Conservation (phyloP, 352 stramenopile species). For the Nothophytophthora sp. region DNA sequence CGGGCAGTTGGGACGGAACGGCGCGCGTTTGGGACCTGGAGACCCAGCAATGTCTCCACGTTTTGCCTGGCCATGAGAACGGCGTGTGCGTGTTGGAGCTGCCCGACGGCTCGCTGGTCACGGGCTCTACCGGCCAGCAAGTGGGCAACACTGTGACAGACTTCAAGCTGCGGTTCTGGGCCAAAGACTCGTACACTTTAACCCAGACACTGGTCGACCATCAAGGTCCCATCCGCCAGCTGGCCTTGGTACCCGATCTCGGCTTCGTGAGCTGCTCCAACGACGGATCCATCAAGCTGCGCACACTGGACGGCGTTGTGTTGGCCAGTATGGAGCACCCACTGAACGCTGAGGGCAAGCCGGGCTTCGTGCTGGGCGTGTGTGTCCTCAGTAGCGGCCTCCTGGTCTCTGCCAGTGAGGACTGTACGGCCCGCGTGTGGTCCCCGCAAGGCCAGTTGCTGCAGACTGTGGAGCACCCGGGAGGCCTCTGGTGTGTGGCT, state of each 20-base stretch:
- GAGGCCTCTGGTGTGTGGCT: constrained; percentile 85
- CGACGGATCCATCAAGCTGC: constrained; percentile 74
- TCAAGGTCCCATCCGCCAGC: constrained; percentile 68
- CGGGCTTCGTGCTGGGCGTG: constrained; percentile 79
- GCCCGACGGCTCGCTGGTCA: constrained; percentile 63
- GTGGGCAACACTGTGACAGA: constrained; percentile 77
- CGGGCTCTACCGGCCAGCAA: constrained; percentile 75
- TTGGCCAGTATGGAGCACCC: constrained; percentile 72
- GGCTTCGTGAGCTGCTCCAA: constrained; percentile 88
- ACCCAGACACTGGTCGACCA: constrained; percentile 65
- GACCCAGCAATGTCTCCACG: constrained; percentile 50
- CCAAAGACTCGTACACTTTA: constrained; percentile 44
- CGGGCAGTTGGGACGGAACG: constrained; percentile 85
- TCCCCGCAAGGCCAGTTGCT: constrained; percentile 45
- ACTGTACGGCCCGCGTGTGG: constrained; percentile 84
- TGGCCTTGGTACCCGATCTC: constrained; percentile 61
- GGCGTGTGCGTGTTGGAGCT: constrained; percentile 79
- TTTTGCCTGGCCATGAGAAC: constrained; percentile 76
- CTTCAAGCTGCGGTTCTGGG: constrained; percentile 82
- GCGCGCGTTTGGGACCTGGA: constrained; percentile 71
- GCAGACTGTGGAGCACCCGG: constrained; percentile 85
- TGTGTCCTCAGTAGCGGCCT: constrained; percentile 52
- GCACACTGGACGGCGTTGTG: constrained; percentile 59
- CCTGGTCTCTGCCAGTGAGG: constrained; percentile 81
- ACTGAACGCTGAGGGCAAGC: constrained; percentile 83